phyloP scores from a whole-genome alignment of 345 rosid genomes.

The Tarenaya hassleriana region DNA sequence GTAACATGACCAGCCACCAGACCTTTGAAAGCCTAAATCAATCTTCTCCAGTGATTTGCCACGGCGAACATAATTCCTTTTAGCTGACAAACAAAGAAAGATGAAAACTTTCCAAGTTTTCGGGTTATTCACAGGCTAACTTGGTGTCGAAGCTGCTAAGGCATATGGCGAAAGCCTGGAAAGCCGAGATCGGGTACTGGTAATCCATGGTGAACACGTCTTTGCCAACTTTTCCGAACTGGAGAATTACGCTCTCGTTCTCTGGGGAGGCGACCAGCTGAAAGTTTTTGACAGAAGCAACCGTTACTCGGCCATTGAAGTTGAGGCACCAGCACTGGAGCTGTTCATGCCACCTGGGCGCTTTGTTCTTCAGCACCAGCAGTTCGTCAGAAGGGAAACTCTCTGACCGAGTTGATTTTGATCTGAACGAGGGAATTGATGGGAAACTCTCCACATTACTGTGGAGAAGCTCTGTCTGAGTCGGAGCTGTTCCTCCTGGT shows the following conservation, averaged over 20 bases:
- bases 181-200: conserved; percentile 89
- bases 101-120: background rate
- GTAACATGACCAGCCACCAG: too few relatives aligned
- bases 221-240: conserved; percentile 91
- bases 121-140: conserved; percentile 72
- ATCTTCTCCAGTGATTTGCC: too few relatives aligned
- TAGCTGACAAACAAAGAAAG: background rate
- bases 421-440: conserved; percentile 62
- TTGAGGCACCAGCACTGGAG: conserved; percentile 85
- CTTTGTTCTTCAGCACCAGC: conserved; percentile 66
- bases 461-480: conserved; percentile 63
- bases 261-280: conserved; percentile 75
- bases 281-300: conserved; percentile 91
- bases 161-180: conserved; percentile 95
- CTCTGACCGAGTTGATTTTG: conserved; percentile 53
- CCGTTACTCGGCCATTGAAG: conserved; percentile 84
- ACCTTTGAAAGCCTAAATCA: too few relatives aligned
- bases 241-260: conserved; percentile 70
- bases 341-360: conserved; percentile 93
- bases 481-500: conserved; percentile 78
- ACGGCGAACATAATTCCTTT: too few relatives aligned
- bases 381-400: conserved; percentile 48
- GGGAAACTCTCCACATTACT: conserved; percentile 46
- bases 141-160: too few relatives aligned
- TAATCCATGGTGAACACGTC: conserved; percentile 96